Conservation (phyloP, 2,329 filamentous ascomycete genomes). For the Xylariaceae sp. region DNA sequence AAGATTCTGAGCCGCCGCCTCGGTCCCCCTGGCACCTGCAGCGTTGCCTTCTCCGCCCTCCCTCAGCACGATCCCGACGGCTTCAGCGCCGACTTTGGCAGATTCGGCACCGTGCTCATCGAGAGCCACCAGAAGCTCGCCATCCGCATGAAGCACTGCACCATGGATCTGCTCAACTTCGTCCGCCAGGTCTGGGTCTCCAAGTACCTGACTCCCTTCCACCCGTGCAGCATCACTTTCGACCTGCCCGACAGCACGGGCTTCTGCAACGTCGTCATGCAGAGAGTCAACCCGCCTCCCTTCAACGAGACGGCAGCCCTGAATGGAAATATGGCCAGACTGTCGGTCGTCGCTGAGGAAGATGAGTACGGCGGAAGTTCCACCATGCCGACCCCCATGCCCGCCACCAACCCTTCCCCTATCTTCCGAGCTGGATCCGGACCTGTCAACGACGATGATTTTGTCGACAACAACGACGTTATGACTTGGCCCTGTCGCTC, state of each 20-base stretch:
- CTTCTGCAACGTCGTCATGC: conserved; percentile 31
- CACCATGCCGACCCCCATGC: too few species aligned
- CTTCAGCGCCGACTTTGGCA: conserved; percentile 9
- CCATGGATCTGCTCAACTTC: conserved; percentile 1
- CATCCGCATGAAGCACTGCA: conserved; percentile 7
- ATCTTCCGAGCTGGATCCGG: too few species aligned
- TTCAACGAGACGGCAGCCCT: neutral
- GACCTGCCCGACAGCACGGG: conserved; percentile 4
- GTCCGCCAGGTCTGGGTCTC: conserved; percentile 20
- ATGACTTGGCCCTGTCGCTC: too few species aligned
- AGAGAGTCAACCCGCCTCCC: neutral
- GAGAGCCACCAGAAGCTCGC: conserved; percentile 16
- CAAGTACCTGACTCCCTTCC: conserved; percentile 16
- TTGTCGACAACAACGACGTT: too few species aligned
- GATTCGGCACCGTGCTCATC: conserved; percentile 15
- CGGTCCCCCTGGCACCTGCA: too few species aligned
- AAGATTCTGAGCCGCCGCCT: too few species aligned
- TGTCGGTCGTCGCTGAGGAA: too few species aligned
- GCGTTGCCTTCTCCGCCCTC: neutral
- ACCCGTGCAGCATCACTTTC: conserved; percentile 15
- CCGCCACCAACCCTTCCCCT: too few species aligned
- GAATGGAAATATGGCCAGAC: too few species aligned
- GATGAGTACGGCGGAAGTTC: too few species aligned
- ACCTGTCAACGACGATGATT: too few species aligned
- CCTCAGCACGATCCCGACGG: conserved; percentile 1